phyloP scores from a whole-genome alignment of 495 filamentous ascomycete species.

The Xylaria telfairii region DNA sequence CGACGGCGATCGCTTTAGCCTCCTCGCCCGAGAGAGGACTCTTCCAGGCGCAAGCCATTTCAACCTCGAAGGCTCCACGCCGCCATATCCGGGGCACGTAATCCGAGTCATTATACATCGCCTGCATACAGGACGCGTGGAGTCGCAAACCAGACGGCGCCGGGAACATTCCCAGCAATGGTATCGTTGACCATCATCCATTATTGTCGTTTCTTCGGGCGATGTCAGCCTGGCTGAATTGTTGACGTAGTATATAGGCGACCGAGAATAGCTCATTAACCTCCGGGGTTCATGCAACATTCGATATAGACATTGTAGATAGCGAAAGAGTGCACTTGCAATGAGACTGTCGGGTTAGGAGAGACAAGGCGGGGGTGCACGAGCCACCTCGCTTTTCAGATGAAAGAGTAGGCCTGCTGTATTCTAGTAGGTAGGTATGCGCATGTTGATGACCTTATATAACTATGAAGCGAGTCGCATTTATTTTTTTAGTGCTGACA shows the following conservation, averaged over 20 bases:
- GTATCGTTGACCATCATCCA: constrained; percentile 25
- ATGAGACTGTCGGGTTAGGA: no score
- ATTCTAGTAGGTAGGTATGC: no score
- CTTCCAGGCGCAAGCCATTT: constrained; percentile 41
- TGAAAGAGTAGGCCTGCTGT: no score
- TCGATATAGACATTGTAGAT: neutral
- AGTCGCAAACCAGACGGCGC: constrained; percentile 41
- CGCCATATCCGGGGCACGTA: constrained; percentile 39
- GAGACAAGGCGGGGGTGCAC: no score
- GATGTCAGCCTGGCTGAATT: neutral
- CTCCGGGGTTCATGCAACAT: neutral
- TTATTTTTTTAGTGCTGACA: no score
- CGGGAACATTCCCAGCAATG: constrained; percentile 45
- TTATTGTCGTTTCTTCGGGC: neutral
- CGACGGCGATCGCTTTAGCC: constrained; percentile 1
- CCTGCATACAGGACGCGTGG: constrained; percentile 32
- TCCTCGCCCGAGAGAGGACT: constrained; percentile 34
- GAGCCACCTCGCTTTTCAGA: no score
- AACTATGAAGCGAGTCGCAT: no score
- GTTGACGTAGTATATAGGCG: neutral
- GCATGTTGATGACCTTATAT: no score
- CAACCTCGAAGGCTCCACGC: constrained; percentile 32
- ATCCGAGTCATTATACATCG: constrained; percentile 34
- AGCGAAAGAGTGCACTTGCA: no score
- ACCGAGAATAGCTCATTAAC: neutral